A percentile compares a stretch with the other conserved stretches of the same genome.
Conservation (phyloP, 2,329 filamentous ascomycete species). For the Juglanconis oblonga region DNA sequence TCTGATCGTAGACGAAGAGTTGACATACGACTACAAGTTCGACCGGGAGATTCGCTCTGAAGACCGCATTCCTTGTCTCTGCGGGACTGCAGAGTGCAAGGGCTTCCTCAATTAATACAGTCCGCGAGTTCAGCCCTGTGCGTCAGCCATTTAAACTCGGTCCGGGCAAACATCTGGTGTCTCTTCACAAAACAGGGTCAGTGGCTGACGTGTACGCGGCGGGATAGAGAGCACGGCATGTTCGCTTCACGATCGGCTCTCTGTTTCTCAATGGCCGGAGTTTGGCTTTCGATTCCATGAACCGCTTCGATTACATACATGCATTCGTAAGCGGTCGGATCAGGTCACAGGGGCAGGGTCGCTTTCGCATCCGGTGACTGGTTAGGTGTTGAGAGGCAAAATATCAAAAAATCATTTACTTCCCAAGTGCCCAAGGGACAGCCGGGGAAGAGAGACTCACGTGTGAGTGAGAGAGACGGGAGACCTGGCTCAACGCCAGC, state of each 20-base stretch:
- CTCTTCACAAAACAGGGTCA: neutral
- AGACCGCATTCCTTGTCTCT: slow-evolving; percentile 95
- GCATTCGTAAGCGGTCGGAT: neutral
- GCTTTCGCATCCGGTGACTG: slow-evolving; percentile 7
- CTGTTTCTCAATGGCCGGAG: neutral
- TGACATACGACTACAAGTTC: slow-evolving; percentile 99
- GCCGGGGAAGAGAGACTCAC: neutral
- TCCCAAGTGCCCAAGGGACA: slow-evolving; percentile 18
- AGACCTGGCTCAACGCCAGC: neutral
- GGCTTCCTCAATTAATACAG: slow-evolving; percentile 86
- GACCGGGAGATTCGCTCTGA: slow-evolving; percentile 93
- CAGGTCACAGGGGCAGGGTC: neutral
- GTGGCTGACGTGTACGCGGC: neutral
- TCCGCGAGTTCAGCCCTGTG: neutral
- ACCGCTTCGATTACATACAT: slow-evolving; percentile 11
- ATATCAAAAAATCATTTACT: slow-evolving; percentile 7
- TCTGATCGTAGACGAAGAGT: slow-evolving; percentile 75
- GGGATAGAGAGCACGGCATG: neutral
- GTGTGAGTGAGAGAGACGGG: too few species aligned
- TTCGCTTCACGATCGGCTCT: neutral
- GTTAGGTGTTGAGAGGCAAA: slow-evolving; percentile 22
- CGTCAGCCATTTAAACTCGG: neutral
- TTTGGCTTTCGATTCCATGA: slow-evolving; percentile 1
- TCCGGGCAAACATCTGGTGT: neutral
- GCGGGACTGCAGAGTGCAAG: slow-evolving; percentile 93